phyloP scores from a whole-genome alignment of 768 basidiomycete genomes.

The Lentinula raphanica region DNA sequence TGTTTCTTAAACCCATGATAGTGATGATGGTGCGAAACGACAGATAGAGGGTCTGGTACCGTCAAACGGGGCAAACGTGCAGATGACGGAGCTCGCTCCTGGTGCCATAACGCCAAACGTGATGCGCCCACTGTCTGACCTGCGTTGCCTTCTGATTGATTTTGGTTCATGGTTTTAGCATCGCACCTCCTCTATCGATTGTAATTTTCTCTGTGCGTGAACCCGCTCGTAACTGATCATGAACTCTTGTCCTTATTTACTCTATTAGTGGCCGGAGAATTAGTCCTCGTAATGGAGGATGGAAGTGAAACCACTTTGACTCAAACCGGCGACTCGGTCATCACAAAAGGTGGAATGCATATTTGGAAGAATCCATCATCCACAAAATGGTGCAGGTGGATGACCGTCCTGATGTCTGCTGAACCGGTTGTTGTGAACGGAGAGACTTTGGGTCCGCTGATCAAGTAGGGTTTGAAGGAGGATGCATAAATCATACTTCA shows the following conservation, averaged over 20 bases:
- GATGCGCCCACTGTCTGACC: background rate
- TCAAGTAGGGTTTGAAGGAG: conserved; percentile 4
- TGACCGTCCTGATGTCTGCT: conserved; percentile 48
- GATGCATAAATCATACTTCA: background rate
- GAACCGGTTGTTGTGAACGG: conserved; percentile 47
- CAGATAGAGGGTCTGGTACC: conserved; percentile 37
- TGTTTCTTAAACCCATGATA: conserved; percentile 14
- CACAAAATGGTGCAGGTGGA: conserved; percentile 45
- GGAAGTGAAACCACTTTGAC: conserved; percentile 47
- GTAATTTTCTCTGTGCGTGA: conserved; percentile 50
- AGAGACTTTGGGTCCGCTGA: conserved; percentile 29
- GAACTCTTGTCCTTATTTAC: background rate
- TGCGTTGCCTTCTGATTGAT: background rate
- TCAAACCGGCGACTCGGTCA: conserved; percentile 50
- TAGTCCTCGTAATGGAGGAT: conserved; percentile 53
- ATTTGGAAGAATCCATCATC: conserved; percentile 56
- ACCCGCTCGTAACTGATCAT: background rate
- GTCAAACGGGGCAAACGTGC: conserved; percentile 40
- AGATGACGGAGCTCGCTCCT: conserved; percentile 52
- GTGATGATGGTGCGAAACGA: conserved; percentile 47
- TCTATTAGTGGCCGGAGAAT: conserved; percentile 44
- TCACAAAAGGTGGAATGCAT: conserved; percentile 56
- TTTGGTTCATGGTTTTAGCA: conserved; percentile 26
- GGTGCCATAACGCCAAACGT: conserved; percentile 48
- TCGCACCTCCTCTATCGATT: conserved; percentile 55